phyloP scores from a whole-genome alignment of 352 stramenopile genomes.

The Pythium volutum region DNA sequence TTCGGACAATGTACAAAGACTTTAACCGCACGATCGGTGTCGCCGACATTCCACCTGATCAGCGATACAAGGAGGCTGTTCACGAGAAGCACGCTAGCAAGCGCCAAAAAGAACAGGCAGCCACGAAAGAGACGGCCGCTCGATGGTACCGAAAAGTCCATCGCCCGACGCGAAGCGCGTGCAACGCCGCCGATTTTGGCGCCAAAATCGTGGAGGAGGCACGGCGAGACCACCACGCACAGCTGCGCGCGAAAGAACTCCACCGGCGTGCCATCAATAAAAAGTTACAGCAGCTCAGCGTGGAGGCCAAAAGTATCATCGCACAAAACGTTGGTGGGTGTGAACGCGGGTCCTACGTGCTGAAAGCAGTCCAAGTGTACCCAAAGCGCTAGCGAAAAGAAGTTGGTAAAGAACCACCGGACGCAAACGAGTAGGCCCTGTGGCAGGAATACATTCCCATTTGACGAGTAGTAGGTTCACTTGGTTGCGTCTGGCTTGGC shows the following conservation, averaged over 20 bases:
- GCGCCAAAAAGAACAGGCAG: conserved; percentile 3
- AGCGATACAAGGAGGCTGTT: conserved; percentile 33
- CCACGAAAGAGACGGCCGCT: neutral
- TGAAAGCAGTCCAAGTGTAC: too few relatives aligned
- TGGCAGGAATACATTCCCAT: neutral
- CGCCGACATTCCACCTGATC: conserved; percentile 29
- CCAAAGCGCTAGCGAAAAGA: neutral
- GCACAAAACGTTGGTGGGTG: conserved; percentile 27
- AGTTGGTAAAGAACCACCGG: too few relatives aligned
- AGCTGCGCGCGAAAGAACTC: conserved; percentile 1
- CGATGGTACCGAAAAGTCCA: conserved; percentile 26
- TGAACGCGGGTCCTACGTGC: conserved; percentile 42
- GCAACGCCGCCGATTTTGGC: conserved; percentile 7
- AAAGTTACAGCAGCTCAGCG: conserved; percentile 25
- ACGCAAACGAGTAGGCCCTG: neutral
- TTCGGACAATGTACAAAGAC: conserved; percentile 35
- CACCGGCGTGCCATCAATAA: conserved; percentile 12
- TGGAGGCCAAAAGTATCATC: conserved; percentile 32
- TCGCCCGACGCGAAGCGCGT: neutral
- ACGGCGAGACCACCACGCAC: neutral
- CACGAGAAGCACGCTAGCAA: conserved; percentile 6
- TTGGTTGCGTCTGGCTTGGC: conserved; percentile 6
- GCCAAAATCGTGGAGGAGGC: conserved; percentile 18
- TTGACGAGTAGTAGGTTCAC: neutral
- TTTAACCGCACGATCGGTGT: conserved; percentile 44